phyloP scores from a whole-genome alignment of 176 grass and related monocot genomes.

The Olyra latifolia region DNA sequence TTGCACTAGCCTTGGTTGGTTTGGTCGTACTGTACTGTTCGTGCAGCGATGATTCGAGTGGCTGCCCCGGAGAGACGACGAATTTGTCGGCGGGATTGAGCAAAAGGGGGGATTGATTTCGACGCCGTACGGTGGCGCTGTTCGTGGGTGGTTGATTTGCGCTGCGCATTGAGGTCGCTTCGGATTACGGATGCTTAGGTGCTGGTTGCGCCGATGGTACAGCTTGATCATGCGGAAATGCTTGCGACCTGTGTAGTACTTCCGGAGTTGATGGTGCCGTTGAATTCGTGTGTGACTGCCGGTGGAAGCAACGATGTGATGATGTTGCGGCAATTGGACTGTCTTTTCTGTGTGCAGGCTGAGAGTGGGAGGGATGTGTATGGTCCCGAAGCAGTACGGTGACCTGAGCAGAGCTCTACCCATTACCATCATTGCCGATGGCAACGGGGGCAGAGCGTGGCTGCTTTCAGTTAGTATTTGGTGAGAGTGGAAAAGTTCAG shows the following conservation, averaged over 20 bases:
- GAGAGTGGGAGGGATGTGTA: constrained; percentile 27
- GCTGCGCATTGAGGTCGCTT: neutral
- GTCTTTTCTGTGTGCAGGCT: neutral
- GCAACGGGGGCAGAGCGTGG: neutral
- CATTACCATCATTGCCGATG: neutral
- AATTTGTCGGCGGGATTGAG: neutral
- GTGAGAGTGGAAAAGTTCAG: neutral
- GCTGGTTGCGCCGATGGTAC: constrained; percentile 5
- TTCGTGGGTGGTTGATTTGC: neutral
- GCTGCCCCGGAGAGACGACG: neutral
- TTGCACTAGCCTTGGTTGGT: neutral
- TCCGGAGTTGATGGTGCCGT: constrained; percentile 8
- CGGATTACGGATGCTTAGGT: neutral
- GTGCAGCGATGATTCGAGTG: neutral
- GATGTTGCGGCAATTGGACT: neutral
- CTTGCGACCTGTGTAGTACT: neutral
- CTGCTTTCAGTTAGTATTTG: constrained; percentile 19
- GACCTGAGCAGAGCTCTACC: neutral
- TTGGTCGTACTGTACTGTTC: neutral
- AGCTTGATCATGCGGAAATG: neutral
- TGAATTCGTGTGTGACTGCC: constrained; percentile 23
- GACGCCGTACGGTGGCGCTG: neutral
- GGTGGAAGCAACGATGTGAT: constrained; percentile 20
- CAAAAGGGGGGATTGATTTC: neutral
- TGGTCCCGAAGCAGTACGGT: neutral